phyloP scores from a whole-genome alignment of 192 early-diverging fungal species.

The Coemansia sp. region DNA sequence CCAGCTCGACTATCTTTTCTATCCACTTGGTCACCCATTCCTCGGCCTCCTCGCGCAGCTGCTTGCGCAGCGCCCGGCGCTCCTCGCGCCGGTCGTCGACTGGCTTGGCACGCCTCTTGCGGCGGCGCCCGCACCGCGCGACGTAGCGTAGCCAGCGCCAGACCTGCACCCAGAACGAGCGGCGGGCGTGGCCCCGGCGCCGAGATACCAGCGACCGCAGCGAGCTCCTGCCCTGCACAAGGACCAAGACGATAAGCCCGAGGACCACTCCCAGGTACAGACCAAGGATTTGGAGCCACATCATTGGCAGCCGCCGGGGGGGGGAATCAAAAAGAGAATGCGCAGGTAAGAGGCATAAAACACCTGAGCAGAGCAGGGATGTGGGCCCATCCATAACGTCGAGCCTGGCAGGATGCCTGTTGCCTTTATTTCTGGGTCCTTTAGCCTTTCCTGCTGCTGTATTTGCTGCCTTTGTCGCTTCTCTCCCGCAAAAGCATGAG shows the following conservation, averaged over 20 bases:
- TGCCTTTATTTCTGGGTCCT: no score
- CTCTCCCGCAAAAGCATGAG: constrained; percentile 9
- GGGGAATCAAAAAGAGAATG: no score
- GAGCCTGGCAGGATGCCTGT: no score
- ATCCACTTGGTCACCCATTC: constrained; percentile 43
- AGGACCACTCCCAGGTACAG: constrained; percentile 34
- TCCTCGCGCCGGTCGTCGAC: constrained; percentile 34
- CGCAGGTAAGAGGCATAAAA: no score
- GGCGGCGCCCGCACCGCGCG: constrained; percentile 38
- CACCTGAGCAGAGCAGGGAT: no score
- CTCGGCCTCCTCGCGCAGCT: constrained; percentile 44
- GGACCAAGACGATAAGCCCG: constrained; percentile 25
- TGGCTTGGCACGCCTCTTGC: constrained; percentile 33
- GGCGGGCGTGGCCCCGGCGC: constrained; percentile 11
- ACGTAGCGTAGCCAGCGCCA: constrained; percentile 45
- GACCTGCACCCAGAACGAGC: constrained; percentile 15
- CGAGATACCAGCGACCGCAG: neutral
- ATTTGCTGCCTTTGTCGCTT: neutral
- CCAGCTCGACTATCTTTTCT: constrained; percentile 42
- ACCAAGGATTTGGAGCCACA: constrained; percentile 43
- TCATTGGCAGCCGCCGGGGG: no score
- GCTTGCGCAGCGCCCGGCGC: constrained; percentile 35
- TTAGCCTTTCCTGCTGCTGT: no score
- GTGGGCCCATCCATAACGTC: no score
- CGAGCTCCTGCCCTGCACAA: constrained; percentile 24